Conservation (phyloP, 1,284 basidiomycete genomes). For the Hemileccinum hortonii region DNA sequence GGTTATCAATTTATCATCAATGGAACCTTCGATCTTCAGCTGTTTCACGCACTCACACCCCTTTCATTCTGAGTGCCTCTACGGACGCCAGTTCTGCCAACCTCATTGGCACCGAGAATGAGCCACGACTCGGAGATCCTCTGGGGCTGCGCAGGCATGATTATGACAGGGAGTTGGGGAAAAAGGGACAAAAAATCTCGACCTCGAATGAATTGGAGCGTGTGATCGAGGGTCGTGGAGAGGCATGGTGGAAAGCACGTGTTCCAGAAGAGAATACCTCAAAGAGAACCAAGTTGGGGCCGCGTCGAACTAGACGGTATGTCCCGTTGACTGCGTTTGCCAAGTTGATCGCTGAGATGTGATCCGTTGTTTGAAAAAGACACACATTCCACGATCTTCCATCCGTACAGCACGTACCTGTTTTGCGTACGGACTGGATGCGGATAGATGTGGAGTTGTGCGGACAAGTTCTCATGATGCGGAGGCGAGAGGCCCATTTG, state of each 20-base stretch:
- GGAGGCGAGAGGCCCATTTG: constrained; percentile 59
- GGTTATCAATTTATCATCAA: constrained; percentile 8
- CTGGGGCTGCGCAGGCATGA: constrained; percentile 1
- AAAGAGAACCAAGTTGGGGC: constrained; percentile 4
- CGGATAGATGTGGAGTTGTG: constrained; percentile 75
- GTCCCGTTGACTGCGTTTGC: background rate
- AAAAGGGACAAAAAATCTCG: constrained; percentile 37
- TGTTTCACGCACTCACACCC: constrained; percentile 40
- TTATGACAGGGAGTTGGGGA: constrained; percentile 2
- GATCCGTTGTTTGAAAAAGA: constrained; percentile 33
- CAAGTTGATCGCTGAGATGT: constrained; percentile 10
- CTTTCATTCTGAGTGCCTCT: constrained; percentile 42
- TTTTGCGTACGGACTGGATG: constrained; percentile 62
- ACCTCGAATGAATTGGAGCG: constrained; percentile 51
- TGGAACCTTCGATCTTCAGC: constrained; percentile 24
- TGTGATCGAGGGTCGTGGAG: constrained; percentile 18
- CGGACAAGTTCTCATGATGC: constrained; percentile 68
- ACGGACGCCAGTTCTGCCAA: constrained; percentile 46
- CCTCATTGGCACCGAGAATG: constrained; percentile 23
- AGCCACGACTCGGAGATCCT: constrained; percentile 12
- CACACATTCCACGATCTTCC: constrained; percentile 62
- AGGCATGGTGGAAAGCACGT: constrained; percentile 24
- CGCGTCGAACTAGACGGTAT: constrained; percentile 20
- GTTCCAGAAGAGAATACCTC: constrained; percentile 9
- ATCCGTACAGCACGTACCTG: constrained; percentile 43